Evolutionary conservation across 2,329 filamentous ascomycete species (phyloP).

Genomic region (Fusarium hainanense): DNA sequence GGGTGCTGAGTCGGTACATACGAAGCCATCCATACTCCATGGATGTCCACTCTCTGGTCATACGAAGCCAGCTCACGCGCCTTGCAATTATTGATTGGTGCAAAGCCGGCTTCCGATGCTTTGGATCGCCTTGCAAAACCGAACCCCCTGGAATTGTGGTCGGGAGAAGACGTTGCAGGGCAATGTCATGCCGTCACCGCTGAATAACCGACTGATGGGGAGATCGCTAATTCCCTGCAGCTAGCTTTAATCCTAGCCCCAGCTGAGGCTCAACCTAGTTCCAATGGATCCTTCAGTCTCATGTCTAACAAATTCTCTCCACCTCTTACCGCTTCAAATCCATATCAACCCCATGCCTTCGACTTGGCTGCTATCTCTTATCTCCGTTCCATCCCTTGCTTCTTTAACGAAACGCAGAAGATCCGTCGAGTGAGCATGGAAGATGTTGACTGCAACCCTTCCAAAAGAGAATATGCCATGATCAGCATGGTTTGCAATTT

Average conservation of each 20-base stretch:
- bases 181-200: constrained; percentile 22
- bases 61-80: constrained; percentile 28
- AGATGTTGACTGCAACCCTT: background rate
- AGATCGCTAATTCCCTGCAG: constrained; percentile 29
- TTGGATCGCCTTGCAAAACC: constrained; percentile 34
- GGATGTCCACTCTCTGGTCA: constrained; percentile 38
- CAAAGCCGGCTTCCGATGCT: constrained; percentile 25
- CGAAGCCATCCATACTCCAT: constrained; percentile 23
- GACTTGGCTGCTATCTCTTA: background rate
- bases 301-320: constrained; percentile 1
- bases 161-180: constrained; percentile 11
- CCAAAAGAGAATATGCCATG: constrained; percentile 3
- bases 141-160: constrained; percentile 24
- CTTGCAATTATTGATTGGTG: constrained; percentile 40
- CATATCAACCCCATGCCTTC: background rate
- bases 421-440: constrained; percentile 2
- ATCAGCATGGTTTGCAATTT: background rate
- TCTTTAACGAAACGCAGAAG: constrained; percentile 14
- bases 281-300: background rate
- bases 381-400: background rate
- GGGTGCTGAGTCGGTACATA: constrained; percentile 33
- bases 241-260: constrained; percentile 9
- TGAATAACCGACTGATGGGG: constrained; percentile 10
- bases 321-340: constrained; percentile 5
- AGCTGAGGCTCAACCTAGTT: constrained; percentile 17